Evolutionary conservation across 257 asterid species (phyloP).

Genomic region (Solanum chilense): DNA sequence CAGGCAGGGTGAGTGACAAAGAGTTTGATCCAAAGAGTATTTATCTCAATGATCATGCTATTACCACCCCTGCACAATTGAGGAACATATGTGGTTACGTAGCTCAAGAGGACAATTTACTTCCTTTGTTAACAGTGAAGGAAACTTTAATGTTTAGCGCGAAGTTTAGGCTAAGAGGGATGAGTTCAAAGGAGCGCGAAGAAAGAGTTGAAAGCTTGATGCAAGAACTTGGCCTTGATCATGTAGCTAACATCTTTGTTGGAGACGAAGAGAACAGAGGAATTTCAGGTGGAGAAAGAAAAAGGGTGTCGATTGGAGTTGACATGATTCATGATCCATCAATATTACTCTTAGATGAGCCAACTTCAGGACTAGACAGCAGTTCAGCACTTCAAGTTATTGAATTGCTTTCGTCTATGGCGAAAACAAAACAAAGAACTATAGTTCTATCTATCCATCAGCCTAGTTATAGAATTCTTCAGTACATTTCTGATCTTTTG

Average conservation of each 20-base stretch:
- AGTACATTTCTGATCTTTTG: conserved; percentile 48
- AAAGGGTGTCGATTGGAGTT: conserved; percentile 73
- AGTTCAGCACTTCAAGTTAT: conserved; percentile 83
- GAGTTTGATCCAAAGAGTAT: conserved; percentile 45
- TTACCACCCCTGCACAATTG: conserved; percentile 39
- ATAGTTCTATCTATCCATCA: conserved; percentile 68
- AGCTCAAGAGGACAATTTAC: conserved; percentile 72
- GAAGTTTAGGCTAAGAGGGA: conserved; percentile 45
- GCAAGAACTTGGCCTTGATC: conserved; percentile 80
- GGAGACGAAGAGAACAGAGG: conserved; percentile 86
- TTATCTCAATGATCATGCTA: conserved; percentile 24
- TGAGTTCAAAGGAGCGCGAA: conserved; percentile 29
- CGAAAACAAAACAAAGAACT: conserved; percentile 47
- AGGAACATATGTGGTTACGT: conserved; percentile 75
- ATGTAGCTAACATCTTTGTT: conserved; percentile 55
- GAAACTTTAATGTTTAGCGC: conserved; percentile 69
- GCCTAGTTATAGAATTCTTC: conserved; percentile 75
- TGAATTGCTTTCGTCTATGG: conserved; percentile 65
- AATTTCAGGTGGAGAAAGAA: conserved; percentile 79
- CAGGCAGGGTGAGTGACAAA: conserved; percentile 45
- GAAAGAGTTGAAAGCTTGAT: conserved; percentile 49
- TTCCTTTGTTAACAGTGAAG: conserved; percentile 68
- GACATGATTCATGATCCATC: conserved; percentile 82
- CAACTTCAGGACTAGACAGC: conserved; percentile 86
- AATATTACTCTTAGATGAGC: conserved; percentile 68